Base-by-base conservation (phyloP, 1,284 basidiomycete genomes). In the Chalciporus sp. region DNA sequence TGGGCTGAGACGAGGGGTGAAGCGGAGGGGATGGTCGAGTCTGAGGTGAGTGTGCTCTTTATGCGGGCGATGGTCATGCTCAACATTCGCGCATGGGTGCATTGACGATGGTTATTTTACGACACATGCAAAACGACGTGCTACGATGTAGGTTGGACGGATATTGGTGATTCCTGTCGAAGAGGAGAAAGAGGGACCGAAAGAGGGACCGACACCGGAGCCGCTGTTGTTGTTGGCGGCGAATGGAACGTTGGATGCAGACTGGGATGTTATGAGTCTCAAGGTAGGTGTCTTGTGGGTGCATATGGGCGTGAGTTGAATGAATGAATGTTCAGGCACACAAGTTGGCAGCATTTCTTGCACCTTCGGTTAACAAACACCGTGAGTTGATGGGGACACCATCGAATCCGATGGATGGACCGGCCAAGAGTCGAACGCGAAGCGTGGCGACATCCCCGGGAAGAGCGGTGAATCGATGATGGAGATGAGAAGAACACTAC, bases 1-100 rank as follows among this genome's bases (percentile, higher is more conserved):
- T 91, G 89, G 88, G 81, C 82, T 52, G 88, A 91, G 69, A 85
- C 83, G 19, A 76, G 75, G 54, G 82, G 80, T 3, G 63, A 70
- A 7, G 57, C 37, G 4, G 66, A 62, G 29, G 86, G 86, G 20
- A 85, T 86, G 81, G 83, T 84, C 4, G 88, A 90, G 56, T 84
- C 85, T 64, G 88, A 90, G 79, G 88, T 89, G 42, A 17, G 68
- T 56, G 35, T 43, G 16, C 12, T n/a, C 4, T 20, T 33, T 12
- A 11, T 12, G 9, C 11, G 12, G 12, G 4, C 31, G 31, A 12
- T 7, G 19, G 26, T 14, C n/a, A 11, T 17, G 27, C 12, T 33
- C 12, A 23, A 23, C 12, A 33, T 14, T 33, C 8, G 19, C 5
- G n/a, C 7, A 11, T 26, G 27, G 4, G 27, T 2, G 45, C 8